phyloP scores from a whole-genome alignment of 805 yeast species.

The Pichia phayaonensis region DNA sequence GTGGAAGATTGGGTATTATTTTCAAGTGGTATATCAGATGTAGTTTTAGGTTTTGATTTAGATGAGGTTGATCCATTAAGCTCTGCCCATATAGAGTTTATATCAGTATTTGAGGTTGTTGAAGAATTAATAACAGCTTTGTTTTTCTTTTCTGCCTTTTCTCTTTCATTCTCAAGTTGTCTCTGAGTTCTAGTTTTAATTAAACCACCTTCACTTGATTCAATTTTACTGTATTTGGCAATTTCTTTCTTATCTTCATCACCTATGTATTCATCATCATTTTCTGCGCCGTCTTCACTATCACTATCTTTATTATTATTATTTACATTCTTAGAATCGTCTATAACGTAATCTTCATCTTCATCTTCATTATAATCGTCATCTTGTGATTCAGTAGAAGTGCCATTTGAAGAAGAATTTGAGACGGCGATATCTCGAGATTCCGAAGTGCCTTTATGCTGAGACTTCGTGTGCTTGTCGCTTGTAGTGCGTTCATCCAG shows the following conservation, averaged over 20 bases:
- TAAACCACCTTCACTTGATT: slow-evolving; percentile 28
- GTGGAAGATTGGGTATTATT: neutral
- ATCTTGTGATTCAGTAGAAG: slow-evolving; percentile 12
- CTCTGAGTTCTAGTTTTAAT: slow-evolving; percentile 15
- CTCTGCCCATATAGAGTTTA: slow-evolving; percentile 48
- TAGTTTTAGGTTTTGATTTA: neutral
- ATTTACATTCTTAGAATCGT: slow-evolving; percentile 1
- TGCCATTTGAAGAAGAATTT: neutral
- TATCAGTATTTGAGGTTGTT: slow-evolving; percentile 26
- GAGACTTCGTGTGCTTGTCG: neutral
- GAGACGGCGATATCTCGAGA: neutral
- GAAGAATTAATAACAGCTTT: slow-evolving; percentile 20
- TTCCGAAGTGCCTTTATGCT: neutral
- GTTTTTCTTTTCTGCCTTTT: slow-evolving; percentile 11
- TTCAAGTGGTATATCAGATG: neutral
- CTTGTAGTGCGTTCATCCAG: neutral
- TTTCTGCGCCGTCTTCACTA: slow-evolving; percentile 15
- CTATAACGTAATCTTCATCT: slow-evolving; percentile 52
- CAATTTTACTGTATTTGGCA: slow-evolving; percentile 44
- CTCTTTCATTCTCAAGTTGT: slow-evolving; percentile 1
- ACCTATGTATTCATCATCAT: slow-evolving; percentile 17
- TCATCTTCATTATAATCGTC: slow-evolving; percentile 48
- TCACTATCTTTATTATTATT: neutral
- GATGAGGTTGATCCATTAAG: slow-evolving; percentile 32
- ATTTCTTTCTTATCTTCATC: slow-evolving; percentile 20